Base-by-base conservation (phyloP, 208 protist genomes). In the Trypanosoma cruzi region DNA sequence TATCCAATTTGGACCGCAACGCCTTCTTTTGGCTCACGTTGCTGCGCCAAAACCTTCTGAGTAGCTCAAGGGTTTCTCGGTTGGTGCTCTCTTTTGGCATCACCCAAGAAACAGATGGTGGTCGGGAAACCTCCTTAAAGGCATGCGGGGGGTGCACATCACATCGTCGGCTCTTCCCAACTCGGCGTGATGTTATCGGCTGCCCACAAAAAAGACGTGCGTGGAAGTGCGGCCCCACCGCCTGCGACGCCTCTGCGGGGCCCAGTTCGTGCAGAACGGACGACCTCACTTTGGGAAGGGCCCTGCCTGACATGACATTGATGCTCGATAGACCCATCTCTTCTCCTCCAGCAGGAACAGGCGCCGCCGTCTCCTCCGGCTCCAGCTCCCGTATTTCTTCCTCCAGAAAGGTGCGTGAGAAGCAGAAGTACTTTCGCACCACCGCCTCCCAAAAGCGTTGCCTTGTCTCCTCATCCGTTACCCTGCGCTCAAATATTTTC, bases 371-470 rank as follows among this genome's bases (percentile, higher is more conserved):
- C 37, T 29, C 29, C 24, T 48, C 60, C 18, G 29, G 5, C 40
- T 65, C 65, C 16, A 89, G 50, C 26, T 81, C 71, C 48, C 76
- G 80, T 49, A 90, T 71, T 37, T 93, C 85, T 37, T 92, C 85
- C 65, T 93, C 87, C 10, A 93, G 71, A 65, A 93, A 93, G 5
- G 90, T 93, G 29, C 86, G 78, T 4, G 90, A 82, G 49, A 93
- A 93, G 80, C 85, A 96, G 64, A 93, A 93, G 73, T 93, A 91
- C 71, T 90, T 90, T 53, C 82, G 84, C 53, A 92, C 87, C 7
- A 93, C 85, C 20, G 83, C 85, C 66, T 93, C 84, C 88, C 90
- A 96, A 54, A 96, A 93, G 32, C 29, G 68, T 37, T 68, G 64
- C 57, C 76, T 79, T 42, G 88, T 88, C 58, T 87, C 84, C 48